These are phyloP conservation scores for Aureobasidium leucospermi DNA, from an alignment of 2,329 filamentous ascomycete genomes.

Conservation along the genomic window DNA sequence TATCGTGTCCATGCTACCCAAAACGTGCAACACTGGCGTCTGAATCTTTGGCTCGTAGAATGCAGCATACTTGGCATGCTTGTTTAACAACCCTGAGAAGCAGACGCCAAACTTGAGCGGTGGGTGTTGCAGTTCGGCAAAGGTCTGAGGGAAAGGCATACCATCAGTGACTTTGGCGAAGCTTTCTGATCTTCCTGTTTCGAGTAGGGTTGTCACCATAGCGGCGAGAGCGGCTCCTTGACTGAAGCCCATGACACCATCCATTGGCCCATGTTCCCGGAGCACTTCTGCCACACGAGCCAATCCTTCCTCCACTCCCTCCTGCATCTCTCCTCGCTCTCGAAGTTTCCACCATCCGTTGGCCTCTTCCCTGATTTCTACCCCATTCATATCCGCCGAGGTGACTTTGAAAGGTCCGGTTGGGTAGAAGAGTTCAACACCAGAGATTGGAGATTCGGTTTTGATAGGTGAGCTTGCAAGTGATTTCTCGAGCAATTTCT, in stretches of 20 bases:
- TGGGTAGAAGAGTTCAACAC: slow-evolving; percentile 40
- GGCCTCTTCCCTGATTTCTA: slow-evolving; percentile 32
- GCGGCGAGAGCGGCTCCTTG: slow-evolving; percentile 69
- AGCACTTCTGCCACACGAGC: slow-evolving; percentile 54
- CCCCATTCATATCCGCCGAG: slow-evolving; percentile 50
- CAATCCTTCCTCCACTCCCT: slow-evolving; percentile 61
- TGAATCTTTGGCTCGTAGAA: slow-evolving; percentile 68
- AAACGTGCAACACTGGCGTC: slow-evolving; percentile 73
- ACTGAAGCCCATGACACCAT: slow-evolving; percentile 75
- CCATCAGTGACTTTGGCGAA: slow-evolving; percentile 38
- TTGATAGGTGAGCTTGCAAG: slow-evolving; percentile 53
- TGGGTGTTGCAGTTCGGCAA: slow-evolving; percentile 40
- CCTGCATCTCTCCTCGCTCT: slow-evolving; percentile 51
- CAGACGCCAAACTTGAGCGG: slow-evolving; percentile 63
- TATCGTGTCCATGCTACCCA: slow-evolving; percentile 79
- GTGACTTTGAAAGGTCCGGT: slow-evolving; percentile 38
- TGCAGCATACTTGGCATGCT: slow-evolving; percentile 53
- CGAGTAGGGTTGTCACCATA: slow-evolving; percentile 66
- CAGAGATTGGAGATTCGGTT: slow-evolving; percentile 25
- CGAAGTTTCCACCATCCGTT: slow-evolving; percentile 67
- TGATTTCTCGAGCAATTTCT: slow-evolving; percentile 69
- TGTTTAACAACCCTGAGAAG: slow-evolving; percentile 68
- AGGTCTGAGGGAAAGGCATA: slow-evolving; percentile 46
- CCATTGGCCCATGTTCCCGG: slow-evolving; percentile 57
- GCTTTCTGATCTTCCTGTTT: slow-evolving; percentile 41